phyloP scores from a whole-genome alignment of 345 rosid genomes.

The Clarkia xantiana region DNA sequence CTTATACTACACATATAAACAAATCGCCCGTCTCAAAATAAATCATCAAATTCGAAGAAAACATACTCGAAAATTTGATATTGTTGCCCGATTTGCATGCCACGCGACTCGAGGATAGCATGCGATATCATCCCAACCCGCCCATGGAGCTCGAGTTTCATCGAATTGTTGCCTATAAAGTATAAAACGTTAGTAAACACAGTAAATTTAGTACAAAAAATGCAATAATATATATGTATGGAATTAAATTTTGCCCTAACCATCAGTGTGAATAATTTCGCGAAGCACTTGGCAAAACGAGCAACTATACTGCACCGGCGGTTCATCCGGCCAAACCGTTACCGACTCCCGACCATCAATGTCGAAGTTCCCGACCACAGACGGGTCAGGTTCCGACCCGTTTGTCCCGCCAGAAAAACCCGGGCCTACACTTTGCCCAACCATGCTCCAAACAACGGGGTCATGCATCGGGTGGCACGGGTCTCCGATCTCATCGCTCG shows the following conservation, averaged over 20 bases:
- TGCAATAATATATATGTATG: no score
- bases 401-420: background rate
- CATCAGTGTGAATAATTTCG: constrained; percentile 35
- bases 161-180: constrained; percentile 15
- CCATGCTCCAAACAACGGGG: background rate
- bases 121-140: constrained; percentile 38
- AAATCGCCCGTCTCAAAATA: no score
- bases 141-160: constrained; percentile 55
- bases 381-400: background rate
- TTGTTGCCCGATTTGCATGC: background rate
- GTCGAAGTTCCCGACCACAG: background rate
- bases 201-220: no score
- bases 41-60: no score
- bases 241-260: constrained; percentile 11
- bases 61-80: constrained; percentile 40
- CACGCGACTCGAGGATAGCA: constrained; percentile 26
- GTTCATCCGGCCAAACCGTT: constrained; percentile 16
- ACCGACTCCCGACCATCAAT: constrained; percentile 3
- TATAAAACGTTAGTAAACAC: background rate
- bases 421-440: background rate
- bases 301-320: constrained; percentile 21
- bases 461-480: background rate
- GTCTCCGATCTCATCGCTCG: background rate
- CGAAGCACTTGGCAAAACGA: constrained; percentile 35
- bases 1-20: no score